A percentile compares a stretch with the other conserved stretches of the same genome.
phyloP scores from a whole-genome alignment of 2,329 filamentous ascomycete genomes.

The Pseudogymnoascus sp. region DNA sequence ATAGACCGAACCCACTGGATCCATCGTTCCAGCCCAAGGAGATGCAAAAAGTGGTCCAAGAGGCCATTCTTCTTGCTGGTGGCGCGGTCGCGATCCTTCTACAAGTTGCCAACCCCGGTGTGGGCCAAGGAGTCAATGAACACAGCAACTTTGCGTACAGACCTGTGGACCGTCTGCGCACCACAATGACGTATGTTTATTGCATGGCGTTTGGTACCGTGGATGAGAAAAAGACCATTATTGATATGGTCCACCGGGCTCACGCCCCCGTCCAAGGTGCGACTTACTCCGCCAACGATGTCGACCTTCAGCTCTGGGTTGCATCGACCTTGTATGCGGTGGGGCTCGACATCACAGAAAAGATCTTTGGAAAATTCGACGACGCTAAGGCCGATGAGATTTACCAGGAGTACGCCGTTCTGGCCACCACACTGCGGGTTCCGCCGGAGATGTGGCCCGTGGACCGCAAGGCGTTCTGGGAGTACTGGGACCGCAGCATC shows the following conservation, averaged over 20 bases:
- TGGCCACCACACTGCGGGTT: slow-evolving; percentile 26
- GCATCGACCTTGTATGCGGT: slow-evolving; percentile 34
- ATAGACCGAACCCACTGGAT: background rate
- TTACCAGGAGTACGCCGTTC: slow-evolving; percentile 25
- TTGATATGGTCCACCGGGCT: slow-evolving; percentile 30
- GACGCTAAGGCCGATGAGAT: slow-evolving; percentile 21
- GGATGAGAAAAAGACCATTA: slow-evolving; percentile 29
- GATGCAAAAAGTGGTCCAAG: slow-evolving; percentile 28
- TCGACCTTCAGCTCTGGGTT: slow-evolving; percentile 33
- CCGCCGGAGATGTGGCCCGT: slow-evolving; percentile 26
- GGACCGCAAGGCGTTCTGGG: slow-evolving; percentile 22
- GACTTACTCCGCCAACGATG: slow-evolving; percentile 31
- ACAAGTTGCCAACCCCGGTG: slow-evolving; percentile 33
- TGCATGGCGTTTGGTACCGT: slow-evolving; percentile 31
- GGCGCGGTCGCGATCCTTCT: slow-evolving; percentile 32
- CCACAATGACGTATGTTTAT: slow-evolving; percentile 34
- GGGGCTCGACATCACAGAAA: slow-evolving; percentile 29
- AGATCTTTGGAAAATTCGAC: slow-evolving; percentile 29
- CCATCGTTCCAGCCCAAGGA: slow-evolving; percentile 18
- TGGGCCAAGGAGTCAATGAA: slow-evolving; percentile 30
- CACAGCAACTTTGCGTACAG: slow-evolving; percentile 34
- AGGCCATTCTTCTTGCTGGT: slow-evolving; percentile 30
- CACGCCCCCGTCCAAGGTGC: slow-evolving; percentile 28
- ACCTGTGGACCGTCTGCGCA: slow-evolving; percentile 30
- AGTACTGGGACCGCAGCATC: slow-evolving; percentile 26